phyloP scores from a whole-genome alignment of 2,329 filamentous ascomycete species.

The Sarocladiaceae sp. region DNA sequence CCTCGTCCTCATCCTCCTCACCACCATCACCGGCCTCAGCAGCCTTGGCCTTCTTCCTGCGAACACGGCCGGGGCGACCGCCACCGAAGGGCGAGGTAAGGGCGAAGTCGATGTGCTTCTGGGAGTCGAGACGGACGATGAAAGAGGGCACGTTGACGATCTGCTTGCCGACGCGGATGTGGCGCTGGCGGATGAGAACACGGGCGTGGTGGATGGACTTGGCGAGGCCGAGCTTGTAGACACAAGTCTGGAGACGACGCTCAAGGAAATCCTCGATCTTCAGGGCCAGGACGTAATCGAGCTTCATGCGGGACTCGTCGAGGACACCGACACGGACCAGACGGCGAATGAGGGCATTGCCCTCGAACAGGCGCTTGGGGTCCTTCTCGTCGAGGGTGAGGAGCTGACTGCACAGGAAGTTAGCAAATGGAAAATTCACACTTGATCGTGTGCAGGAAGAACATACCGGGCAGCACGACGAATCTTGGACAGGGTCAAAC shows the following conservation, averaged over 20 bases:
- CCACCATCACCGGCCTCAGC: conserved; percentile 79
- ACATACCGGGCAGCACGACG: conserved; percentile 98
- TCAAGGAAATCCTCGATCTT: conserved; percentile 99
- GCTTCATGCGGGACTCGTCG: conserved; percentile 99
- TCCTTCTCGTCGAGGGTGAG: conserved; percentile 99
- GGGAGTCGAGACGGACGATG: conserved; percentile 98
- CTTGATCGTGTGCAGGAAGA: neutral
- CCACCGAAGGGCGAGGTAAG: conserved; percentile 97
- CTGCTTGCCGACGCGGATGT: conserved; percentile 99
- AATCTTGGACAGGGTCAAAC: conserved; percentile 99
- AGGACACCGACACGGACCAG: conserved; percentile 99
- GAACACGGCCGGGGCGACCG: conserved; percentile 93
- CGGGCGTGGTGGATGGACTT: conserved; percentile 99
- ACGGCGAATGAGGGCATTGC: conserved; percentile 99
- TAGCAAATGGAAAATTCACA: conserved; percentile 18
- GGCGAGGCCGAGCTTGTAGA: conserved; percentile 99
- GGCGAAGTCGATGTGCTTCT: conserved; percentile 99
- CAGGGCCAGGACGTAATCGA: conserved; percentile 99
- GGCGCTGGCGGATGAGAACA: conserved; percentile 98
- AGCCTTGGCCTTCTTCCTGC: conserved; percentile 99
- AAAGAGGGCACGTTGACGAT: conserved; percentile 99
- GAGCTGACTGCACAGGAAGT: conserved; percentile 70
- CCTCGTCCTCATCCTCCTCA: conserved; percentile 84
- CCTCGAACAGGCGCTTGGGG: conserved; percentile 99
- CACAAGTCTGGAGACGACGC: conserved; percentile 98